Percentiles rank a stretch among this genome's conserved stretches.
Evolutionary conservation across 352 stramenopile species (phyloP).

Genomic region (Pythium phragmiticola): DNA sequence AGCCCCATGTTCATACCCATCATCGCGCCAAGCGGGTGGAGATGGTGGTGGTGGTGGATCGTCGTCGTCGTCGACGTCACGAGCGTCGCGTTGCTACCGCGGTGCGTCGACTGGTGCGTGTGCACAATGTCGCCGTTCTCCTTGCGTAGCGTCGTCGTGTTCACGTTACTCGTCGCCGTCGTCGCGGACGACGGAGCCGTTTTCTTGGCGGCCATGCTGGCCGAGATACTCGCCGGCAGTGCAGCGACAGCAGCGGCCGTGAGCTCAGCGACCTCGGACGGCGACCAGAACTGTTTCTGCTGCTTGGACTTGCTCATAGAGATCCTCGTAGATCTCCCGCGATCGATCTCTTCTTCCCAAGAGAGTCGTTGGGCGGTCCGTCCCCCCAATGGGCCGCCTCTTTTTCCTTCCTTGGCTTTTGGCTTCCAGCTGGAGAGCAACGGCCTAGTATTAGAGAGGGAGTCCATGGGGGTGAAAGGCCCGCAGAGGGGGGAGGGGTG

Average conservation of each 20-base stretch:
- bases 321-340: neutral
- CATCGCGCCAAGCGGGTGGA: constrained; percentile 13
- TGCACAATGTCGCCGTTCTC: constrained; percentile 80
- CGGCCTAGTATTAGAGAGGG: constrained; percentile 12
- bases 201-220: constrained; percentile 20
- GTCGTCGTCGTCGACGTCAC: constrained; percentile 79
- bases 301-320: constrained; percentile 53
- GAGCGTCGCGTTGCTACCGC: constrained; percentile 64
- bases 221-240: constrained; percentile 59
- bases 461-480: neutral
- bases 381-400: constrained; percentile 1
- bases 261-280: constrained; percentile 74
- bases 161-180: constrained; percentile 25
- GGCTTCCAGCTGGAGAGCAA: neutral
- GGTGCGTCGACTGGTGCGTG: constrained; percentile 73
- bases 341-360: neutral
- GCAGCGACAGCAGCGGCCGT: constrained; percentile 69
- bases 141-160: constrained; percentile 55
- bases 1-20: constrained; percentile 3
- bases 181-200: constrained; percentile 20
- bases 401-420: constrained; percentile 3
- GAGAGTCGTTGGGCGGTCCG: neutral
- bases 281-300: constrained; percentile 66
- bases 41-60: constrained; percentile 59
- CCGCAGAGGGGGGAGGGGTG: neutral